Evolutionary conservation across 331 rosid genomes (phyloP).

Genomic region (Pyracantha coccinea): DNA sequence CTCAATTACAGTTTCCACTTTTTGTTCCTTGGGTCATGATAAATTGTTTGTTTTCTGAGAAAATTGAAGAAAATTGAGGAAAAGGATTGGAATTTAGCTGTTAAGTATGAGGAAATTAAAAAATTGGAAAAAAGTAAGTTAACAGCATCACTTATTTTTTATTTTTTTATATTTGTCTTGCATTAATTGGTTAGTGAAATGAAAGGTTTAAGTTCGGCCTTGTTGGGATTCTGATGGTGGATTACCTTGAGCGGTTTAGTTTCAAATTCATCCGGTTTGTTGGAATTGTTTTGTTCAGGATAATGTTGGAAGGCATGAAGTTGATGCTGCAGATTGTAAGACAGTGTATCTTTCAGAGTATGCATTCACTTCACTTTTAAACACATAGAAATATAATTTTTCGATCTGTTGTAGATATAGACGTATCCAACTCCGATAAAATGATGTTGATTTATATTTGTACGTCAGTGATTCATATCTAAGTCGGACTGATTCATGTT

Average conservation of each 20-base stretch:
- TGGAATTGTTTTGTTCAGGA: conserved; percentile 37
- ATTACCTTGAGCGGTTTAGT: background rate
- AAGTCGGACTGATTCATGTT: background rate
- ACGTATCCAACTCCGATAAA: background rate
- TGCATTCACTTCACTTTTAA: conserved; percentile 20
- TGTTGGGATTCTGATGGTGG: background rate
- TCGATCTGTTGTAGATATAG: background rate
- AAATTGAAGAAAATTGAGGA: conserved; percentile 3
- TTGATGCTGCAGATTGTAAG: conserved; percentile 79
- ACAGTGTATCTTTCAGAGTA: conserved; percentile 84
- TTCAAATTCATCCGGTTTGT: background rate
- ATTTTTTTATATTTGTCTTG: too few species aligned
- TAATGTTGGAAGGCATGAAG: conserved; percentile 65
- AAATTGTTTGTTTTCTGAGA: background rate
- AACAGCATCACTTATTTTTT: too few species aligned
- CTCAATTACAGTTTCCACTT: background rate
- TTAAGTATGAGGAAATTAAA: background rate
- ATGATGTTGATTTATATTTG: background rate
- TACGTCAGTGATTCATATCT: background rate
- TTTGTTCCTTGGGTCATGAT: background rate
- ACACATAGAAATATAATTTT: background rate
- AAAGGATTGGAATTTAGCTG: background rate
- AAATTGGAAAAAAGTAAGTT: background rate
- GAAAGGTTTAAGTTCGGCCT: background rate
- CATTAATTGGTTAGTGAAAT: background rate